These are phyloP conservation scores for Fraxinus greggii DNA, from an alignment of 305 asterid genomes.

Conservation along the genomic window DNA sequence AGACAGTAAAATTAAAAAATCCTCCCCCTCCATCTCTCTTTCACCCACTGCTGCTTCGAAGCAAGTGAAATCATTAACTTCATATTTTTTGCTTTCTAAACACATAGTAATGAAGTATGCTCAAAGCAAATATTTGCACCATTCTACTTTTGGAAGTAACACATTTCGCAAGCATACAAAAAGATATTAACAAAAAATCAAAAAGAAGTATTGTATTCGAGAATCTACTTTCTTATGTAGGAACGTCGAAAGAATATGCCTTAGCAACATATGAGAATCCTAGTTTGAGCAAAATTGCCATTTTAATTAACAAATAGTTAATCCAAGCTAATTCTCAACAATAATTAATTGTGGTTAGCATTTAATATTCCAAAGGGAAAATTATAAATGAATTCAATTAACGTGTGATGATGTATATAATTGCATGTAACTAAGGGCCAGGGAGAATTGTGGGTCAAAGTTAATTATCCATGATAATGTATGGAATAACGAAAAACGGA, in stretches of 20 bases:
- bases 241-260: background rate
- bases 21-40: background rate
- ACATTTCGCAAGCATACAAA: background rate
- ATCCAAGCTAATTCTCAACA: background rate
- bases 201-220: background rate
- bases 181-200: background rate
- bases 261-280: background rate
- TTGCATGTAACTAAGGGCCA: background rate
- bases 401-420: background rate
- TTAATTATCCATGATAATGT: background rate
- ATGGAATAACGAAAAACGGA: background rate
- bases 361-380: background rate
- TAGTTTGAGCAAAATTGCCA: background rate
- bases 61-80: background rate
- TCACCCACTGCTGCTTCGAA: background rate
- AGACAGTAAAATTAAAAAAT: background rate
- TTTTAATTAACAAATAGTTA: background rate
- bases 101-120: background rate
- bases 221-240: background rate
- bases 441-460: background rate
- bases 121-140: background rate
- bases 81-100: background rate
- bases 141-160: background rate
- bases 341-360: background rate
- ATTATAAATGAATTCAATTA: background rate